phyloP scores from a whole-genome alignment of 306 rosid species.

The Quercus engelmannii region DNA sequence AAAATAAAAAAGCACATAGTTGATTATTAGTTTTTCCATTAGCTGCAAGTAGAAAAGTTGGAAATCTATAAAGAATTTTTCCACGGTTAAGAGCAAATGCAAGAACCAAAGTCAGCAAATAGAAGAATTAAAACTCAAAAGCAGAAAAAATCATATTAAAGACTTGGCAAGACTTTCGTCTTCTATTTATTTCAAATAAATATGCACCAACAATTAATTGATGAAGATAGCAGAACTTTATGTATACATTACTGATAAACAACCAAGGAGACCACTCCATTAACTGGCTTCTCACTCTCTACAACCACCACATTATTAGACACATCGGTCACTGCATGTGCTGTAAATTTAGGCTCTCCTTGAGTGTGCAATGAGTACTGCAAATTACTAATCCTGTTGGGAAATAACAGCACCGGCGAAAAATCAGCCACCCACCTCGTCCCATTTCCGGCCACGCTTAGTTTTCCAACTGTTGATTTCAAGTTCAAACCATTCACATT shows the following conservation, averaged over 20 bases:
- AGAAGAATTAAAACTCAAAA: no score
- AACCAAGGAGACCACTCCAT: conserved; percentile 23
- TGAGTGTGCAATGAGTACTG: conserved; percentile 45
- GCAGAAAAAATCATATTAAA: background rate
- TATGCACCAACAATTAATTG: background rate
- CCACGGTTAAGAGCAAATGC: no score
- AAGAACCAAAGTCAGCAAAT: no score
- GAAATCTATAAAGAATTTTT: no score
- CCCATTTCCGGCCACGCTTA: conserved; percentile 39
- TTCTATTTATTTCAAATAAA: no score
- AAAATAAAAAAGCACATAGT: no score
- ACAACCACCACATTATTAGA: conserved; percentile 48
- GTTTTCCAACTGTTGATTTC: conserved; percentile 60
- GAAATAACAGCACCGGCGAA: conserved; percentile 43
- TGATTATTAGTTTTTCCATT: no score
- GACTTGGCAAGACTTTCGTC: background rate
- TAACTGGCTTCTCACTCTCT: conserved; percentile 29
- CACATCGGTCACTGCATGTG: conserved; percentile 50
- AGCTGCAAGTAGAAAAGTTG: no score
- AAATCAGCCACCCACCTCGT: conserved; percentile 64
- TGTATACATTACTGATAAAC: conserved; percentile 25
- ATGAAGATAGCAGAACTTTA: background rate
- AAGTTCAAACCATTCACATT: conserved; percentile 55
- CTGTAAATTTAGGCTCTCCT: conserved; percentile 42
- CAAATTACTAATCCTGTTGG: conserved; percentile 44